These are phyloP conservation scores for Apiotrichum porosum DNA, from an alignment of 1,284 basidiomycete genomes.

Conservation along the genomic window DNA sequence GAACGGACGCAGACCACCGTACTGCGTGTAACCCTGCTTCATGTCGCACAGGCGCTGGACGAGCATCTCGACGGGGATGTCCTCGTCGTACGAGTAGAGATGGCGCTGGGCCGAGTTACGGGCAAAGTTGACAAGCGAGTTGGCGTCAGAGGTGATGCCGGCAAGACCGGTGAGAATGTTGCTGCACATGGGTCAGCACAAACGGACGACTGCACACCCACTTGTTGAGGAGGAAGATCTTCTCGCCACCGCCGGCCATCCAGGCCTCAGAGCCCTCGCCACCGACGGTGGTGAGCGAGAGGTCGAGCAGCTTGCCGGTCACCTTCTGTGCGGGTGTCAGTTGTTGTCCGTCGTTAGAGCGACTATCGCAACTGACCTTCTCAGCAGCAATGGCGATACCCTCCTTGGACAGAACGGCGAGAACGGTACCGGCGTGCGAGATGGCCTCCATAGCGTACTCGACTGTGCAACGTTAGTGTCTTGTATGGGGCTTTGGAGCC, in stretches of 20 bases:
- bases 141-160: conserved; percentile 93
- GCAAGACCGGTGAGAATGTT: conserved; percentile 95
- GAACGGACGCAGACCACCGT: conserved; percentile 93
- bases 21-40: conserved; percentile 99
- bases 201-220: too few species aligned
- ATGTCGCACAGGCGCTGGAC: conserved; percentile 91
- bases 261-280: conserved; percentile 59
- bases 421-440: conserved; percentile 90
- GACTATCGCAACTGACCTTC: conserved; percentile 54
- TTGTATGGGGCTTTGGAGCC: too few species aligned
- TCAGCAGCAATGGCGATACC: conserved; percentile 97
- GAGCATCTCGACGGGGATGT: conserved; percentile 94
- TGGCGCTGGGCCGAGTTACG: conserved; percentile 86
- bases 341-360: neutral
- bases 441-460: conserved; percentile 99
- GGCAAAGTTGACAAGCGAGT: conserved; percentile 93
- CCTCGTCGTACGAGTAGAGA: conserved; percentile 86
- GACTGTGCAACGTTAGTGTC: conserved; percentile 56
- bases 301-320: conserved; percentile 92
- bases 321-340: conserved; percentile 60
- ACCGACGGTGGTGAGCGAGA: conserved; percentile 67
- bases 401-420: conserved; percentile 90
- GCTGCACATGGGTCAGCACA: conserved; percentile 55
- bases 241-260: conserved; percentile 86
- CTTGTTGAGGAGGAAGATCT: conserved; percentile 89